Conservation (phyloP, 2,329 filamentous ascomycete species). For the Fusarium sublunatum region DNA sequence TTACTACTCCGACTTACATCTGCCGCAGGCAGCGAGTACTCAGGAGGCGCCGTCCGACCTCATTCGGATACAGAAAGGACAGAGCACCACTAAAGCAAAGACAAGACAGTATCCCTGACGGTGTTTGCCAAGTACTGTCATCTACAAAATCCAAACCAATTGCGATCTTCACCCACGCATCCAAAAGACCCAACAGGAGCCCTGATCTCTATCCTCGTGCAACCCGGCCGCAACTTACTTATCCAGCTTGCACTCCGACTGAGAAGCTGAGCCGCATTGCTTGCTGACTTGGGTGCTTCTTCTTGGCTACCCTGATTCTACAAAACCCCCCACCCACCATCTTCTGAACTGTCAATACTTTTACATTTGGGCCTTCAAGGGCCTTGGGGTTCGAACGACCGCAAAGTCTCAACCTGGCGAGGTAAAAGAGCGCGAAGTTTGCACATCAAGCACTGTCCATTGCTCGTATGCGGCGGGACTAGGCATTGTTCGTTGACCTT, state of each 20-base stretch:
- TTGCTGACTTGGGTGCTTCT: constrained; percentile 20
- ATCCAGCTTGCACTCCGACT: constrained; percentile 27
- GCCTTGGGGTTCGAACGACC: constrained; percentile 19
- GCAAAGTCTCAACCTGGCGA: constrained; percentile 19
- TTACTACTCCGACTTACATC: constrained; percentile 35
- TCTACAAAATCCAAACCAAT: constrained; percentile 27
- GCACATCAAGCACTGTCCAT: neutral
- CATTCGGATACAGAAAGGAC: constrained; percentile 20
- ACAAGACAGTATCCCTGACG: constrained; percentile 19
- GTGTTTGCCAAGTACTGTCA: constrained; percentile 18
- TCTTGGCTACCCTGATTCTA: constrained; percentile 28
- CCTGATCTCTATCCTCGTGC: constrained; percentile 38
- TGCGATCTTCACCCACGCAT: constrained; percentile 39
- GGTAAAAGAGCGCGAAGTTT: constrained; percentile 2
- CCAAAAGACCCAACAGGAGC: constrained; percentile 35
- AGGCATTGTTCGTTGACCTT: neutral
- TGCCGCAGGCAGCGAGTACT: constrained; percentile 30
- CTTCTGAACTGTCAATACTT: constrained; percentile 22
- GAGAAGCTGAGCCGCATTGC: constrained; percentile 44
- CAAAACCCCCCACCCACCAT: constrained; percentile 45
- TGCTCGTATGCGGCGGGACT: neutral
- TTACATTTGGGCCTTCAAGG: constrained; percentile 26
- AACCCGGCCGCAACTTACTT: constrained; percentile 34
- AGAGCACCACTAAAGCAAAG: constrained; percentile 28
- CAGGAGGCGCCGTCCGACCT: constrained; percentile 26